Base-by-base conservation (phyloP, 495 filamentous ascomycete species). In the Penicillium egyptiacum region DNA sequence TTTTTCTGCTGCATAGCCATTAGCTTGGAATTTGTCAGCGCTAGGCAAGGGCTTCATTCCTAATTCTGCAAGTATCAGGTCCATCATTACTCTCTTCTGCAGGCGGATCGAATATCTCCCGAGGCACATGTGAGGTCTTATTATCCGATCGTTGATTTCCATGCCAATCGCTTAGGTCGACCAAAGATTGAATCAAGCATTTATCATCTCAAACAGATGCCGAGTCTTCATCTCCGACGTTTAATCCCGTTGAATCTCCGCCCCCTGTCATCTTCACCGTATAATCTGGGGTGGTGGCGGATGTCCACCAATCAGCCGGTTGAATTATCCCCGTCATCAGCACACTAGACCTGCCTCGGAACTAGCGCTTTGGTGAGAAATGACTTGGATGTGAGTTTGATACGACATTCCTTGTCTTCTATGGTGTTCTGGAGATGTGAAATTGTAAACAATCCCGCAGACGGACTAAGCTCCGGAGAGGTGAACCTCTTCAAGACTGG, bases 161-260 rank as follows among this genome's bases (percentile, higher is more conserved):
- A 39, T 23, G n/a, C 31, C 49, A 37, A 51, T 51, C 50, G 40
- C 37, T 45, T 33, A 9, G 16, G 45, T 35, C 30, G 8, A 23
- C 17, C 40, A 6, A 14, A 39, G 5, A 8, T 39, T 3, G 5
- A 26, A 19, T 19, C 52, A 53, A 45, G 51, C 20, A 5, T 11
- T 37, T 2, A n/a, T 19, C 26, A 19, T 22, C 31, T 37, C 28
- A n/a, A 11, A 16, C 37, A 39, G 23, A 14, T 39, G 33, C 30
- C 28, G 40, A n/a, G 37, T 55, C 14, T 11, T 46, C n/a, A 30
- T 39, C 16, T 14, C 25, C 50, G 26, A 16, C 10, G 43, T 52
- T 20, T 25, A 5, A 41, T 52, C 56, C 65, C 62, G 59, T 44
- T 53, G 50, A 60, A 55, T 67, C 40, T 43, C 65, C 65, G 65